These are phyloP conservation scores for Castanospermum australe DNA, from an alignment of 306 rosid genomes.

Conservation along the genomic window DNA sequence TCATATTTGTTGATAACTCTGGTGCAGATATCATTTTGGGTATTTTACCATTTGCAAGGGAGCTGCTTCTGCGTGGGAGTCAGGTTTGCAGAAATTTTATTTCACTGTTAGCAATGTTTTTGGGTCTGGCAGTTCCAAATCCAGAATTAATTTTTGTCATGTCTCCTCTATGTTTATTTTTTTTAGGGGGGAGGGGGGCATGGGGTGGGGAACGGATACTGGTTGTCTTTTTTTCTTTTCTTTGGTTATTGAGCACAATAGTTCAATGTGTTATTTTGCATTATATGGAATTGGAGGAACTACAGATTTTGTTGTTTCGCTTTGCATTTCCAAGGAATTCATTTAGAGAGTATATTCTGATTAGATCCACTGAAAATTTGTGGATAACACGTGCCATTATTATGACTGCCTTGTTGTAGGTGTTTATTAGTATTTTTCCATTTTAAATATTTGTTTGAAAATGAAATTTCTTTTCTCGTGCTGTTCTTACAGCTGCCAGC, in stretches of 20 bases:
- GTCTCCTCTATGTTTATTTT: too few relatives aligned
- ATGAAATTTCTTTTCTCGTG: conserved; percentile 1
- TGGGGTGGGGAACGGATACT: too few relatives aligned
- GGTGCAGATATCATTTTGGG: conserved; percentile 97
- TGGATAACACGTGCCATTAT: background rate
- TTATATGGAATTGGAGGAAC: background rate
- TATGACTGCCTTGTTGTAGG: conserved; percentile 1
- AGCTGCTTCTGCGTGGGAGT: conserved; percentile 80
- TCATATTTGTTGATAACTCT: conserved; percentile 95
- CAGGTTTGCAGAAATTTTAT: conserved; percentile 59
- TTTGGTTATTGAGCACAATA: background rate
- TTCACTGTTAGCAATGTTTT: background rate
- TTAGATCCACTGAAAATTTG: background rate
- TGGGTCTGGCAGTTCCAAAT: background rate
- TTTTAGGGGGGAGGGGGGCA: too few relatives aligned
- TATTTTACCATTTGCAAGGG: conserved; percentile 93
- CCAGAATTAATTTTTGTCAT: background rate
- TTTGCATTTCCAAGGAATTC: background rate
- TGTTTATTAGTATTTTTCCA: background rate
- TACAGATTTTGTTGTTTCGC: background rate
- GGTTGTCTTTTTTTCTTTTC: background rate
- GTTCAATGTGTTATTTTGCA: background rate
- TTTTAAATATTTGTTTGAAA: conserved; percentile 21
- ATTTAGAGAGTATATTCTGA: background rate
- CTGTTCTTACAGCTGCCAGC: background rate